phyloP scores from a whole-genome alignment of 768 basidiomycete genomes.

The Mycena vitilis region DNA sequence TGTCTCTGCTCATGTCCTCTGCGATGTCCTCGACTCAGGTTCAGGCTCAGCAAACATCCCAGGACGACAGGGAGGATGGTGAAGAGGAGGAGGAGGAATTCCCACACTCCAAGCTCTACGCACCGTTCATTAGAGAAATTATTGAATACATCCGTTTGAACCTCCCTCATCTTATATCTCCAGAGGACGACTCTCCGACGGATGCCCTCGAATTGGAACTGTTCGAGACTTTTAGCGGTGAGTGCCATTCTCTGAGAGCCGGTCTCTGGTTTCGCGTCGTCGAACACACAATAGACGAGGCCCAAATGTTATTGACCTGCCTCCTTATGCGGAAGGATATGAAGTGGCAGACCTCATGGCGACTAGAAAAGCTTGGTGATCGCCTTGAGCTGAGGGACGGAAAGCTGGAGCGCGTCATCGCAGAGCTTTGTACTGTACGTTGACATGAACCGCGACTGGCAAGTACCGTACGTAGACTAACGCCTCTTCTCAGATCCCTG shows the following conservation, averaged over 20 bases:
- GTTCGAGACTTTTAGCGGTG: not conserved
- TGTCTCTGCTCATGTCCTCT: no score
- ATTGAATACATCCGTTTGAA: not conserved
- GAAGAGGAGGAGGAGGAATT: no score
- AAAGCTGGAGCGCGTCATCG: not conserved
- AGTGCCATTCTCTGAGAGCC: no score
- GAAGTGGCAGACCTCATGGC: conserved; percentile 6
- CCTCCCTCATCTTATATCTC: not conserved
- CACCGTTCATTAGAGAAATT: not conserved
- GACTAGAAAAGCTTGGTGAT: not conserved
- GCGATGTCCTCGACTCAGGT: no score
- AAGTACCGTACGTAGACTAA: no score
- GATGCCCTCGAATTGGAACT: not conserved
- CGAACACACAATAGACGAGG: conserved; percentile 5
- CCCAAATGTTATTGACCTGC: conserved; percentile 5
- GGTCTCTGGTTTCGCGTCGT: not conserved
- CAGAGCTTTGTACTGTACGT: conserved; percentile 1
- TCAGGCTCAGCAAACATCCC: no score
- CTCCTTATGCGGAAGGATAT: conserved; percentile 11
- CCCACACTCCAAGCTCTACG: no score
- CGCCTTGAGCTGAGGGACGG: not conserved
- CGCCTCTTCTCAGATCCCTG: not conserved
- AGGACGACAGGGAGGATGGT: no score
- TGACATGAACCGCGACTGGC: not conserved
- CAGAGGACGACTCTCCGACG: no score